Conservation (phyloP, 192 early-diverging fungal species). For the Coemansia javaensis region DNA sequence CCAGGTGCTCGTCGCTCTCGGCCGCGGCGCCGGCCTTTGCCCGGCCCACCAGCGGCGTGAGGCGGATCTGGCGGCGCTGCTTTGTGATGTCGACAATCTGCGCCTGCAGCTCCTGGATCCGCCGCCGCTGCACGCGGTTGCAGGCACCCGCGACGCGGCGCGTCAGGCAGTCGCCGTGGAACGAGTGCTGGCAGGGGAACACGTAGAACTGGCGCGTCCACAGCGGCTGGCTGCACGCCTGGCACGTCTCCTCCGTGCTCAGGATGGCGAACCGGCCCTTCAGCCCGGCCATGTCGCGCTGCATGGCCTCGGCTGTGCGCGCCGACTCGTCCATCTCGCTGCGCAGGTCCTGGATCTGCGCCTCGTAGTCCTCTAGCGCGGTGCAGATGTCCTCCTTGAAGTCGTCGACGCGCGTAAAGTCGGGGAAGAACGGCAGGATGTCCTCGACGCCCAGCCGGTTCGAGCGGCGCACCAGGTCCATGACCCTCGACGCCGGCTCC, state of each 20-base stretch:
- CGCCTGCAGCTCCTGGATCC: constrained; percentile 47
- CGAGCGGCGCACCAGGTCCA: constrained; percentile 74
- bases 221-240: constrained; percentile 70
- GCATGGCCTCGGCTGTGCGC: constrained; percentile 85
- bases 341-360: constrained; percentile 82
- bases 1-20: constrained; percentile 43
- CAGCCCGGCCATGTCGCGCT: constrained; percentile 82
- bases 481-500: constrained; percentile 82
- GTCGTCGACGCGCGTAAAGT: constrained; percentile 95
- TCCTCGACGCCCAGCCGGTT: constrained; percentile 87
- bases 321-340: constrained; percentile 95
- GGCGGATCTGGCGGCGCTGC: constrained; percentile 32
- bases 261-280: constrained; percentile 62
- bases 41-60: constrained; percentile 22
- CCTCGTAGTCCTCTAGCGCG: constrained; percentile 90
- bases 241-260: constrained; percentile 63
- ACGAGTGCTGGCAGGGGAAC: constrained; percentile 93
- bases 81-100: constrained; percentile 33
- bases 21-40: background rate
- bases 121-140: constrained; percentile 42
- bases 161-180: constrained; percentile 90
- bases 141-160: constrained; percentile 53
- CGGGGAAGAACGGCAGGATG: constrained; percentile 94
- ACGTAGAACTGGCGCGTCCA: constrained; percentile 86
- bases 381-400: constrained; percentile 94